Conservation (phyloP, 2,329 filamentous ascomycete genomes). For the Hortaea sp. region DNA sequence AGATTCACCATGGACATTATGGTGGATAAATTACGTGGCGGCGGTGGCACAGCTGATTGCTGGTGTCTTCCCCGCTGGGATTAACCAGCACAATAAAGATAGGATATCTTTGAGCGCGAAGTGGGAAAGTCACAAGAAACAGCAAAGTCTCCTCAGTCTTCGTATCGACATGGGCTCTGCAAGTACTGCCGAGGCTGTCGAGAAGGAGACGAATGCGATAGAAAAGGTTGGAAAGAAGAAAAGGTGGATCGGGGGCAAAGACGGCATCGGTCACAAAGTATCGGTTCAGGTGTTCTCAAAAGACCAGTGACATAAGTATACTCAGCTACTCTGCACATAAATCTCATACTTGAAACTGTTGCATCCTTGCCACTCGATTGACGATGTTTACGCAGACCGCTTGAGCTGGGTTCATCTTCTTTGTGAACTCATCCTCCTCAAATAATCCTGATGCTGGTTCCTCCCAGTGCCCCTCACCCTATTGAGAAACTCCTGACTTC, state of each 20-base stretch:
- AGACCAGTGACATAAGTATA: no score
- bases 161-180: conserved; percentile 30
- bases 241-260: conserved; percentile 39
- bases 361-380: no score
- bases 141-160: conserved; percentile 36
- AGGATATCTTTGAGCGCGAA: conserved; percentile 32
- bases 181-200: conserved; percentile 32
- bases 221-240: conserved; percentile 53
- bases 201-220: conserved; percentile 33
- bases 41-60: conserved; percentile 49
- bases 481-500: not conserved
- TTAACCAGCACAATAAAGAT: conserved; percentile 29
- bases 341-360: no score
- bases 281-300: conserved; percentile 16
- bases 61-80: conserved; percentile 51
- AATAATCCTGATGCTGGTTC: not conserved
- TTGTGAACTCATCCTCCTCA: no score
- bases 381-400: no score
- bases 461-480: not conserved
- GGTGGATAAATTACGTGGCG: conserved; percentile 58
- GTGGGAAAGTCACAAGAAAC: conserved; percentile 33
- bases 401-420: no score
- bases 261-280: conserved; percentile 33
- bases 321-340: no score
- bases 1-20: conserved; percentile 41